Evolutionary conservation across 768 basidiomycete genomes (phyloP), one percentile per base, ranked within the genome.

Genomic region (Crassisporium funariophilum): DNA sequence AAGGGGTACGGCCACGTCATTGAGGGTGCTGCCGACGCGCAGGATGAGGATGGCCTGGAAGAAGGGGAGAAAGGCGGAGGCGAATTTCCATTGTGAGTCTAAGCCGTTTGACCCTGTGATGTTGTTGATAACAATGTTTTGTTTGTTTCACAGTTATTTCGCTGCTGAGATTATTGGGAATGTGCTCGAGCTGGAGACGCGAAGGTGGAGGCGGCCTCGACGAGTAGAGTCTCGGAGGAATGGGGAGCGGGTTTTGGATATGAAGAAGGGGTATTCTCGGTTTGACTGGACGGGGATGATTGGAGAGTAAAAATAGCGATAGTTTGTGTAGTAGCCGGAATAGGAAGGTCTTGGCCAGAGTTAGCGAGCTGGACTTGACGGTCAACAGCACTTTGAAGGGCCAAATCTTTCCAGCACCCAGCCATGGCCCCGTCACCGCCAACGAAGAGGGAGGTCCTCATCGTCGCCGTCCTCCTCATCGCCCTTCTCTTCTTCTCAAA

Each of bases 1-100:
- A 93, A 91, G 60, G 97, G 97, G 2, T 99, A 93, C 62, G 97
- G 97, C 0, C 97, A 99, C 67, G 91, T 99, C 52, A 97, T 99
- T 50, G 97, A 99, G 65, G 97, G 97, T 1, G 80, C 82, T 0
- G 82, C 77, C 19, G 84, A 89, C 27, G 79, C 77, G 2, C 71
- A 77, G 0, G 79, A 76, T 13, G 86, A 82, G 22, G 81, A 84
- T 12, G 83, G 78, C 17, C 65, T 87, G 23, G 88, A 89, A 52
- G 93, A 93, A 62, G 92, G 90, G 1, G 91, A 88, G 57, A 90
- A 90, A 61, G 93, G 93, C 2, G 88, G 90, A 12, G 91, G 91
- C 8, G 91, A 93, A 44, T 99, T 98, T 60, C 91, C 93, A 13
- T 79, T 76, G 91, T 91, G 51, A 57, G 79, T 70, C 35, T 33